These are phyloP conservation scores for carrot (Daucus carota) DNA, from an alignment of 129 eudicot genomes.

Conservation along the genomic window DNA sequence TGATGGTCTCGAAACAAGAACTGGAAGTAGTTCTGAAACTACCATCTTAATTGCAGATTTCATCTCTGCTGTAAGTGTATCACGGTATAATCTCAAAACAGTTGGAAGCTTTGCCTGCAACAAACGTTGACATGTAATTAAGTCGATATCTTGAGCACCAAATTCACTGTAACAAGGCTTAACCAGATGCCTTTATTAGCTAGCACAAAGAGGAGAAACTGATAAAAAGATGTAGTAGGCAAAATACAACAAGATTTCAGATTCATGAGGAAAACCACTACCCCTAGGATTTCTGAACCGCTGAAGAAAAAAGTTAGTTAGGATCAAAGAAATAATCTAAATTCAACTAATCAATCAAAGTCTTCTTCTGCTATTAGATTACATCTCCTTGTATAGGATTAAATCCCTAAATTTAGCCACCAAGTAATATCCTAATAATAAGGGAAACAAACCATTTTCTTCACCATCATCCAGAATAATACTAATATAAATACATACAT, in stretches of 20 bases:
- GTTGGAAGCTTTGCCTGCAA: slow-evolving; percentile 91
- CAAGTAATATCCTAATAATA: no score
- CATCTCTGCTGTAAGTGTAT: slow-evolving; percentile 86
- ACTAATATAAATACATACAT: no score
- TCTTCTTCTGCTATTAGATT: no score
- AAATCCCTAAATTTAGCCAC: no score
- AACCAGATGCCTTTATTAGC: background rate
- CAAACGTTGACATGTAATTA: slow-evolving; percentile 14
- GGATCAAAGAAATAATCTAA: no score
- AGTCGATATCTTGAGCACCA: slow-evolving; percentile 10
- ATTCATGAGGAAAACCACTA: background rate
- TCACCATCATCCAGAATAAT: no score
- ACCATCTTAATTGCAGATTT: slow-evolving; percentile 76
- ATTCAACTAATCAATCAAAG: no score
- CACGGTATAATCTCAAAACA: slow-evolving; percentile 87
- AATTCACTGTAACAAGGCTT: background rate
- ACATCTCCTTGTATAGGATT: no score
- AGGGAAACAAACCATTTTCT: no score
- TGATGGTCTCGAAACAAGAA: slow-evolving; percentile 46
- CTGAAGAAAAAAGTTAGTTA: no score
- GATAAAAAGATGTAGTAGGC: background rate
- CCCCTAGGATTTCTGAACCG: no score
- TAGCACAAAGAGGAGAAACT: background rate
- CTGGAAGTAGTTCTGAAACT: slow-evolving; percentile 78
- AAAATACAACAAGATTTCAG: background rate